Percentiles rank a stretch among this genome's conserved stretches.
These are phyloP conservation scores for Phlebiopsis flavidoalba DNA, from an alignment of 768 basidiomycete genomes.

Conservation along the genomic window DNA sequence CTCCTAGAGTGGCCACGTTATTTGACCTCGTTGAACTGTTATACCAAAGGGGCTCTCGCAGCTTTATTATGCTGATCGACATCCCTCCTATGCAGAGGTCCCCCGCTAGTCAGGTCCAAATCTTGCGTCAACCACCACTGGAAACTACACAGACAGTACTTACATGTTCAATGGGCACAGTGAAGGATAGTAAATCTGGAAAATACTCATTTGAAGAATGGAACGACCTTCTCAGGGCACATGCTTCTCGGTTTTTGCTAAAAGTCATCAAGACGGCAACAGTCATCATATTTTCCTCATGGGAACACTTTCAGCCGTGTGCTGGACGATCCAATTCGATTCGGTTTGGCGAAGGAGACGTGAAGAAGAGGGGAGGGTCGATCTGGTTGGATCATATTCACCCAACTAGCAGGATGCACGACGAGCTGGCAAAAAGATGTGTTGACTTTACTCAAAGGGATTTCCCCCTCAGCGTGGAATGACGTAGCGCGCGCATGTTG, in stretches of 20 bases:
- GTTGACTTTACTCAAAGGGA: neutral
- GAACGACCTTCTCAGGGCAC: slow-evolving; percentile 37
- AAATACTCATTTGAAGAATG: slow-evolving; percentile 29
- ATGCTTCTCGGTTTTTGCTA: slow-evolving; percentile 30
- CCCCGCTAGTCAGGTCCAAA: slow-evolving; percentile 30
- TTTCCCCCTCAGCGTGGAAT: no score
- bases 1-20: slow-evolving; percentile 22
- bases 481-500: no score
- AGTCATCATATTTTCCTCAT: slow-evolving; percentile 45
- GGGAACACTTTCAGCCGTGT: slow-evolving; percentile 40
- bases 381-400: slow-evolving; percentile 53
- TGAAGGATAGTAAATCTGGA: neutral
- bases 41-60: slow-evolving; percentile 38
- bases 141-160: neutral
- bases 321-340: slow-evolving; percentile 38
- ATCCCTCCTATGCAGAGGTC: slow-evolving; percentile 48
- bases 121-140: neutral
- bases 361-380: slow-evolving; percentile 27
- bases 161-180: neutral
- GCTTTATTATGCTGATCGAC: slow-evolving; percentile 52
- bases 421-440: slow-evolving; percentile 37
- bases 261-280: slow-evolving; percentile 26
- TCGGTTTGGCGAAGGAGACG: slow-evolving; percentile 36
- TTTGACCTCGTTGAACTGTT: slow-evolving; percentile 43
- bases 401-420: slow-evolving; percentile 47